Evolutionary conservation across 2,329 filamentous ascomycete genomes (phyloP), one percentile per base, ranked within the genome.

Genomic region (Rasamsonia emersonii): DNA sequence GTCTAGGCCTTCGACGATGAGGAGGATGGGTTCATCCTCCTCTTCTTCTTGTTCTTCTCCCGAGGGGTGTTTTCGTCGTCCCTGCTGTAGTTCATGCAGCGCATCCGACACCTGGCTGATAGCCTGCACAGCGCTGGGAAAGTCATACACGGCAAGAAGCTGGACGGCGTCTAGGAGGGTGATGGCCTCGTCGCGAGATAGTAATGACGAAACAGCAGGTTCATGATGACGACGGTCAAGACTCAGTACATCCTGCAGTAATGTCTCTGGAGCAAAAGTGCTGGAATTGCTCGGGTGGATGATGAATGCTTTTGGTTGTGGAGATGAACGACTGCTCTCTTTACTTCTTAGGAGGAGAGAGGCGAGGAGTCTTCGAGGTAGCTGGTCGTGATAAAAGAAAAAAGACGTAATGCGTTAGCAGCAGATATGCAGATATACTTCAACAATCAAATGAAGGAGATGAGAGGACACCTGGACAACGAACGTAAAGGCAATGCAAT

Each of bases 1-100:
- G 24, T 63, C 59, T 9, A 63, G 50, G 2, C 58, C 58, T 23
- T 46, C 54, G 10, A 61, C 40, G 5, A 61, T 49, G 13, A 59
- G 35, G 1, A 58, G 28, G 10, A 50, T 35, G 2, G 41, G 36
- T 2, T 30, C 16, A 2, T 32, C 24, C 17, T 8, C 18, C 3
- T 32, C 14, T 5, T 18, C 30, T 3, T 34, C 11, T 10, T 29
- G 3, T 6, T 25, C n/a, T 10, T 20, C 9, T 9, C 32, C 14
- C 6, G 4, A 14, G 14, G 15, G 5, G 9, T 13, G 11, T 24
- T 30, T 16, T 15, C 35, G 32, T 21, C 36, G 37, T 13, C 33
- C 31, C 18, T 45, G 38, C 33, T 38, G 33, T 10, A 44, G 38
- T 9, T 33, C 33, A 7, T 53, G 36, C 9, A 59, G 23, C n/a